Conservation (phyloP, 352 stramenopile genomes). For the Pythium diclinum region DNA sequence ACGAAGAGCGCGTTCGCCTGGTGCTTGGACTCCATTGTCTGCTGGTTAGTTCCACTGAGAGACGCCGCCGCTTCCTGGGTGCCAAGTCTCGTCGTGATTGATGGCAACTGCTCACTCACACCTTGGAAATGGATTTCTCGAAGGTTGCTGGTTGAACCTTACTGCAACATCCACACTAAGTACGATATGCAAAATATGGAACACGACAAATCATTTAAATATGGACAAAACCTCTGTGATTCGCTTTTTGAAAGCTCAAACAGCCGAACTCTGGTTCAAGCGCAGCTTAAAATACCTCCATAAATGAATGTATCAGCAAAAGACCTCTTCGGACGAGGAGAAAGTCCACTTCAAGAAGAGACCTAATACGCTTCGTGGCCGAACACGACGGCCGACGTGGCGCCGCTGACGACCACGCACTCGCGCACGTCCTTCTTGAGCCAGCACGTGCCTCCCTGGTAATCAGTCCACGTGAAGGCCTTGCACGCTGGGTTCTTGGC, state of each 20-base stretch:
- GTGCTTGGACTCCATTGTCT: conserved; percentile 68
- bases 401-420: no score
- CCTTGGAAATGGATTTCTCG: conserved; percentile 10
- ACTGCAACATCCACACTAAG: neutral
- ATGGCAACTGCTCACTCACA: neutral
- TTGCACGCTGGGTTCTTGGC: no score
- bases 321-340: no score
- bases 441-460: no score
- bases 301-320: neutral
- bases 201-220: neutral
- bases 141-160: conserved; percentile 8
- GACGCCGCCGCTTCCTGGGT: neutral
- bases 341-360: no score
- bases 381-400: no score
- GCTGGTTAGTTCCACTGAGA: neutral
- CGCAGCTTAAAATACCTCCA: neutral
- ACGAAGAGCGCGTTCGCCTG: conserved; percentile 81
- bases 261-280: neutral
- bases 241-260: neutral
- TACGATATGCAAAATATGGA: conserved; percentile 11
- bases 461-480: no score
- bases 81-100: neutral
- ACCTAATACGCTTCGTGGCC: no score
- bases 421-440: no score
- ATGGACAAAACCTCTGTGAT: neutral